Evolutionary conservation across 495 filamentous ascomycete species (phyloP), one percentile per base, ranked within the genome.

Genomic region (Penicillium longicatenatum): DNA sequence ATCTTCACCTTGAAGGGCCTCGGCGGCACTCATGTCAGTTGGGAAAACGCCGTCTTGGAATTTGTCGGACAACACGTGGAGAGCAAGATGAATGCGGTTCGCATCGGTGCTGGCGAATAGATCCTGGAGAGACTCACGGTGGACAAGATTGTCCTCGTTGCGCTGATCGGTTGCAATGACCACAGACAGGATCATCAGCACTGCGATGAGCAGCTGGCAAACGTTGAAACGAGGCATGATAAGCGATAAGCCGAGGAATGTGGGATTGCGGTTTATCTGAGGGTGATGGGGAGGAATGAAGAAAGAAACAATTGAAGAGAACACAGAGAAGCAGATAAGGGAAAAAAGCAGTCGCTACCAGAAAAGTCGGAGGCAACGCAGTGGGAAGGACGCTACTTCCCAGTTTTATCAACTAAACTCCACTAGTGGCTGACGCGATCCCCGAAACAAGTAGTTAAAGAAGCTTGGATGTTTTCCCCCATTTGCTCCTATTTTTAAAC

Each of bases 11-110:
- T 79, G 68, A 51, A 83, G 68, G 47, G 75, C 78, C 66, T 81
- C 72, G 30, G 77, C 70, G 49, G 79, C 79, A 24, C 64, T 66
- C 41, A 70, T 69, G 63, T 82, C 78, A 67, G 73, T 74, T 19
- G 58, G 66, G 59, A 76, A 83, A 63, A 82, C 73, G 60, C 81
- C 82, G 64, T 84, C 70, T 54, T 78, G 71, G 64, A 79, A 84
- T 62, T 76, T 79, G 41, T 67, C 68, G 54, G 77, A 74, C 49
- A 79, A 68, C 51, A 67, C 67, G 61, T 84, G 80, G 47, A 84
- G 70, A 45, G 74, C 78, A 52, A 75, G 72, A 66, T 84, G 81
- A 31, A 83, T 62, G 43, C 72, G 67, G 45, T 67, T 62, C 37
- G 71, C 72, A 45, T 76, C 63, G 54, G 75, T 71, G 50, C 72